phyloP scores from a whole-genome alignment of 331 rosid genomes.

The Prunus yedoensis region DNA sequence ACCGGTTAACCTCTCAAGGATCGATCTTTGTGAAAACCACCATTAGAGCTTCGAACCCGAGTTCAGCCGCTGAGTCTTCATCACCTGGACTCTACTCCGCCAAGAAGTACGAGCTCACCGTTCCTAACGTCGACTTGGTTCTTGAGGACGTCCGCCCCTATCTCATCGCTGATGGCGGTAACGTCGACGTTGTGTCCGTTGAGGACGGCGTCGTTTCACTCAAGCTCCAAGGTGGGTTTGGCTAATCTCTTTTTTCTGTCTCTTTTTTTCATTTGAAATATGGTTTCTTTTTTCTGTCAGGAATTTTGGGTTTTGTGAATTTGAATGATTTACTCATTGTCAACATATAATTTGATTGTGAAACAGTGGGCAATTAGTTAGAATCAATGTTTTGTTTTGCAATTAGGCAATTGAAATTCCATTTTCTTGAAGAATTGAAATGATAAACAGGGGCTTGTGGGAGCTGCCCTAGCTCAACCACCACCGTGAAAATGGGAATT shows the following conservation, averaged over 20 bases:
- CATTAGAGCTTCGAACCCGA: constrained; percentile 40
- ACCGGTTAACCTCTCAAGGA: not conserved
- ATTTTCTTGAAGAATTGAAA: not conserved
- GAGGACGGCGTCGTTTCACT: constrained; percentile 81
- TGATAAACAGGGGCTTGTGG: constrained; percentile 75
- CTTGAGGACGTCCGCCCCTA: constrained; percentile 94
- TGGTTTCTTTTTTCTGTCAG: not conserved
- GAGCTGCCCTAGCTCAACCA: constrained; percentile 95
- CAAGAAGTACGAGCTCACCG: constrained; percentile 64
- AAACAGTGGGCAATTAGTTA: not conserved
- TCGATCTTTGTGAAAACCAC: constrained; percentile 19
- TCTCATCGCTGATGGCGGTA: constrained; percentile 90
- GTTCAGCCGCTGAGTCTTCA: constrained; percentile 40
- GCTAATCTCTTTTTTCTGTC: not conserved
- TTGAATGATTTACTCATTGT: not conserved
- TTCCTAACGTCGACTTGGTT: constrained; percentile 74
- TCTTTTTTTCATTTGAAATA: not conserved
- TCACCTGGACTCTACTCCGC: constrained; percentile 86
- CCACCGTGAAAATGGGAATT: constrained; percentile 93
- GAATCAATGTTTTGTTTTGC: not conserved
- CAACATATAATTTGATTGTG: not conserved
- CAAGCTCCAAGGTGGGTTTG: constrained; percentile 60
- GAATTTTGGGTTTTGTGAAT: not conserved
- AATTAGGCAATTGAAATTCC: not conserved
- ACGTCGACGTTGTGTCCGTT: constrained; percentile 88